phyloP scores from a whole-genome alignment of 2,329 filamentous ascomycete species.

The Trichoderma sp. region DNA sequence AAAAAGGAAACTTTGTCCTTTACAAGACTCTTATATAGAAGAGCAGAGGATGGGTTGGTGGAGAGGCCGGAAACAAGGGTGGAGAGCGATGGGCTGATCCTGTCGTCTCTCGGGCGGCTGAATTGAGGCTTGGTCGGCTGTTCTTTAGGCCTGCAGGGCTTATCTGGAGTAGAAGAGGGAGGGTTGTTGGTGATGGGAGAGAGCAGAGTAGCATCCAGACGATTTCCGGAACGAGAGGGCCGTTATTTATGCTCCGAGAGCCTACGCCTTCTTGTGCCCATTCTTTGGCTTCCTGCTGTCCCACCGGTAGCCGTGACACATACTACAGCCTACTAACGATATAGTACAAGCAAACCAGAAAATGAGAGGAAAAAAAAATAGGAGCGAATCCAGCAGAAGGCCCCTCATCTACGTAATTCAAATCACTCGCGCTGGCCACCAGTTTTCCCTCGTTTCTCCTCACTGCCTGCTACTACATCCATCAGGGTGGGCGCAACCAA shows the following conservation, averaged over 20 bases:
- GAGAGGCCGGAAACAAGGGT: neutral
- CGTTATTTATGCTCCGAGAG: conserved; percentile 20
- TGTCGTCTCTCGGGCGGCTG: conserved; percentile 14
- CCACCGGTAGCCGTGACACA: conserved; percentile 2
- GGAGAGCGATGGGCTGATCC: conserved; percentile 20
- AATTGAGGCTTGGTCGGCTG: conserved; percentile 6
- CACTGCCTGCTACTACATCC: neutral
- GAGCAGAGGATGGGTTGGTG: neutral
- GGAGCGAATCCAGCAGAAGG: neutral
- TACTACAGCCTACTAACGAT: neutral
- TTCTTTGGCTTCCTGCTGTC: neutral
- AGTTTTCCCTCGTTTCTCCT: neutral
- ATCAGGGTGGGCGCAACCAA: neutral
- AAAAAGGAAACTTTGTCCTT: neutral
- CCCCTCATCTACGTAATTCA: conserved; percentile 8
- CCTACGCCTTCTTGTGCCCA: neutral
- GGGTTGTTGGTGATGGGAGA: neutral
- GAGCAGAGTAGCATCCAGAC: neutral
- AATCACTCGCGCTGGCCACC: neutral
- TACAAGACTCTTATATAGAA: conserved; percentile 1
- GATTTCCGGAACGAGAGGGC: neutral
- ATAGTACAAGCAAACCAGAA: neutral
- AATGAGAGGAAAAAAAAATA: neutral
- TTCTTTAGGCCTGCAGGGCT: conserved; percentile 2
- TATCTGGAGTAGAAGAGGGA: neutral